Evolutionary conservation across 768 basidiomycete species (phyloP), one percentile per base, ranked within the genome.

Genomic region (Strobilomyces confusus): DNA sequence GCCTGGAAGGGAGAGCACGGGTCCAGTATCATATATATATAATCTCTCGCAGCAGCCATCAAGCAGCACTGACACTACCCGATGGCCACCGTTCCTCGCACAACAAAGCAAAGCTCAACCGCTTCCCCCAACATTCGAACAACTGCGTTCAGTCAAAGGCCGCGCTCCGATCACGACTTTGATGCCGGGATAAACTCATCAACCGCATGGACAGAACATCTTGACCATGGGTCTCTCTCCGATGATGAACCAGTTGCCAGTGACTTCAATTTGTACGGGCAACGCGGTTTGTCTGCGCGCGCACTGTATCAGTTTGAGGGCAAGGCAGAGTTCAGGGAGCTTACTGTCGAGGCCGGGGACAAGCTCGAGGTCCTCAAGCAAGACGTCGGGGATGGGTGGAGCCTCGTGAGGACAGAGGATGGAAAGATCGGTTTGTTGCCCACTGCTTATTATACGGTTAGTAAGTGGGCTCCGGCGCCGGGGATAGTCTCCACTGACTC

Each of bases 141-240:
- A 44, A 59, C 44, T 23, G 57, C 48, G 8, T 55, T 57, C 43
- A 62, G 37, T 73, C 73, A 34, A 36, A 75, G 58, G 41, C 63
- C 59, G 40, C 51, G 33, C 51, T 61, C 68, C 9, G 59, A 61
- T 36, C 52, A 60, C 37, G 80, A 81, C 46, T 89, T 91, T 61
- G 89, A 90, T 64, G 80, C 83, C 1, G 88, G 89, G 4, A 78
- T 91, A 67, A 89, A 91, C 69, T 77, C 86, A 12, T 90, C 89
- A 1, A 69, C 77, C 7, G 89, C 86, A 12, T 92, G 88, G 89
- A 85, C 87, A 22, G 84, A 81, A 53, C 78, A 81, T 59, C 71
- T 80, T 14, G 79, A 78, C 55, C 65, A 64, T 20, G 71, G 60
- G 19, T 73, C 71, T 20, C 72, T 80, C 20, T 84, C 82, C 0